Evolutionary conservation across 306 rosid genomes (phyloP), one percentile per base, ranked within the genome.

Genomic region (Sicyos edulis): DNA sequence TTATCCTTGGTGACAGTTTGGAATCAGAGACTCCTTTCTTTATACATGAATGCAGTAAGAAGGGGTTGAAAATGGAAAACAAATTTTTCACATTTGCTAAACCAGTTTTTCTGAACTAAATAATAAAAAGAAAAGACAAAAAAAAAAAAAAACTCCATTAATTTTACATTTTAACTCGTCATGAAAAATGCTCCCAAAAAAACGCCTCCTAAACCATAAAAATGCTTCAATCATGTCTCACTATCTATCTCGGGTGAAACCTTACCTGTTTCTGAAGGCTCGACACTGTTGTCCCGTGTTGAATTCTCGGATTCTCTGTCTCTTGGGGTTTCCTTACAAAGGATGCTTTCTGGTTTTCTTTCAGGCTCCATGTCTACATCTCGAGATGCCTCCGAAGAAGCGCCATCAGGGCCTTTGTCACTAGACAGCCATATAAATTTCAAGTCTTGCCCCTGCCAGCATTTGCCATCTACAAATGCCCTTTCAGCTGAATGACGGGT

Each of bases 61-160:
- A 22, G 56, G 20, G 37, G 54, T 19, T 44, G 54, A 50, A 68
- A 68, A 68, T 47, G 14, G 44, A 49, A 66, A 45, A 66, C 37
- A 49, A 68, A 14, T 68, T 68, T 32, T 68, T 68, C 73, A 68
- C 73, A 68, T 68, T 68, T 68, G 58, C 73, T 68, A 68, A 68
- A 14, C 54, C 44, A 50, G 73, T 68, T 68, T 67, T 68, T 24
- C 73, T 49, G 13, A 24, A 22, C 73, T 68, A 68, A 22, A 47
- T 68, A 40, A 5, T 4, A 64, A 37, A 16, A 10, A 0, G 10
- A 10, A 6, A 10, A n/a, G n/a, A n/a, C n/a, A n/a, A n/a, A 17
- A 65, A 5, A 3, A 2, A 17, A 17, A 10, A 11, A 47, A 69
- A 49, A 22, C 11, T 50, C 59, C 73, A 69, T 69, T 69, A 69